Base-by-base conservation (phyloP, 192 early-diverging fungal species). In the Dissophora globulifera region DNA sequence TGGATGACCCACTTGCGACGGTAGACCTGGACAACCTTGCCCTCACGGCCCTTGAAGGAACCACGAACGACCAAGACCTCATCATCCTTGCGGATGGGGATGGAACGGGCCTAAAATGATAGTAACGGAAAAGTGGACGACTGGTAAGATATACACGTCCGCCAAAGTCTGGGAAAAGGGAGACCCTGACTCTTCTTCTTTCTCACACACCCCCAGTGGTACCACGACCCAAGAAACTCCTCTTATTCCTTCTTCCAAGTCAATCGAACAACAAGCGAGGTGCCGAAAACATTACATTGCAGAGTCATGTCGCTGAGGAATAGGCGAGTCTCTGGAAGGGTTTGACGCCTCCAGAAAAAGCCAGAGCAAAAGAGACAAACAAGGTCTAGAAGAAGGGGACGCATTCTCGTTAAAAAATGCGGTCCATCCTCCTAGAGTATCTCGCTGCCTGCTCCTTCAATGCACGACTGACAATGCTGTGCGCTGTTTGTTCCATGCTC, bases 1-100 rank as follows among this genome's bases (percentile, higher is more conserved):
- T 98, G 93, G 85, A 99, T 99, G 60, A 96, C 91, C 91, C 91
- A 99, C 92, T 96, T 98, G 86, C 95, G 94, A 83, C 98, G 95
- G 95, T 98, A 98, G 76, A 97, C 95, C 62, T 91, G 86, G 67
- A 87, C 82, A 62, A 99, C 94, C 92, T 97, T 96, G 78, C 98
- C 98, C 80, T 95, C 93, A 78, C 92, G 93, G 81, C 94, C 96
- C 92, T 98, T 98, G 93, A 91, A 86, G 83, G 87, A 88, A 80
- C 98, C 98, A 72, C 97, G 92, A 76, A 95, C 90, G 79, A 99
- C 89, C 63, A 88, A 85, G 65, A 99, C 97, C 89, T 98, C 97
- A 84, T 99, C 98, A 79, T 96, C 96, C 83, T 92, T 91, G 83
- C 96, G 94, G 79, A 99, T 89, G 63, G 98, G 97, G 79, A 99